Base-by-base conservation (phyloP, 179 eudicot genomes). In the Patellifolia procumbens region DNA sequence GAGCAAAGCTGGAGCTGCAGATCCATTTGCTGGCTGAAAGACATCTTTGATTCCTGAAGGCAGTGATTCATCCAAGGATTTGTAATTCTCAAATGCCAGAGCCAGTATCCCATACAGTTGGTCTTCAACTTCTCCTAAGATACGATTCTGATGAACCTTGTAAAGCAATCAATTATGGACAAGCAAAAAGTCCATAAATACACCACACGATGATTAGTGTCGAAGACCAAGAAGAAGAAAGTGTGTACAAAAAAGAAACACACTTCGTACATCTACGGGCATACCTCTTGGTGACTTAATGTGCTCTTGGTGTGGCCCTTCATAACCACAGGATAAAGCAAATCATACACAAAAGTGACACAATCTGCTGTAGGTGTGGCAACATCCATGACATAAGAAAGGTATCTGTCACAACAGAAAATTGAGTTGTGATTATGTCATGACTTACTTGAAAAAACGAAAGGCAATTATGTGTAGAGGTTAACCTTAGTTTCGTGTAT, bases 361-460 rank as follows among this genome's bases (percentile, higher is more conserved):
- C 99, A 96, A 75, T 96, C 99, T 39, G 99, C 96, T 10, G 99
- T 93, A 16, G 99, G 99, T 2, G 99, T 96, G 19, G 98, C 98
- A 80, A 96, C 99, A 77, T 96, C 98, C 99, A 96, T 91, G 77
- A 93, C 88, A 80, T 96, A 96, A 17, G 99, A 88, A 68, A 96
- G 98, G 80, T 96, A 96, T 82, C 99, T 96, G 87, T 13, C 68
- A 70, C 64, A 39, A 77, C 35, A 59, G 19, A 63, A 77, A 63
- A 43, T 49, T 31, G 20, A 74, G 39, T 29, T 12, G 53, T 35
- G 37, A 9, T 34, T 22, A 39, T 58, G 67, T 24, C 29, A 62
- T 61, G 73, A 39, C 62, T 19, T 34, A 34, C 17, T 67, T 22
- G 24, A 61, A 51, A n/a, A 76, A 34, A 48, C 45, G 48, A 65